Conservation (phyloP, 1,284 basidiomycete species). For the Irpex lacteus region DNA sequence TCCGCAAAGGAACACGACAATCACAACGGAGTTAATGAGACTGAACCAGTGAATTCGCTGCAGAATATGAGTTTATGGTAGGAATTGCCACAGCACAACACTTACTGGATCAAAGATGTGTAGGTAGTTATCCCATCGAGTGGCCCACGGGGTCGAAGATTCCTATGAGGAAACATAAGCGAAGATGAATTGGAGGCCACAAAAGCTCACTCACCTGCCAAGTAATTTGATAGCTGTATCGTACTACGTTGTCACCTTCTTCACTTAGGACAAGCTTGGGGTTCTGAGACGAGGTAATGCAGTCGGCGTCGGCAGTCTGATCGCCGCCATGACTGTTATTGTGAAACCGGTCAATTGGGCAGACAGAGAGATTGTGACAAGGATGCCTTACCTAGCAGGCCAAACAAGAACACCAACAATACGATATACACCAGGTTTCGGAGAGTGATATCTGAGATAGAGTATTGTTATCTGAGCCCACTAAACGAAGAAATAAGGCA, state of each 20-base stretch:
- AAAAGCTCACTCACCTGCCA: conserved; percentile 65
- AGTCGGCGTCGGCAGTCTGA: conserved; percentile 43
- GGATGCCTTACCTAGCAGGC: conserved; percentile 64
- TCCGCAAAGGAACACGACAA: conserved; percentile 86
- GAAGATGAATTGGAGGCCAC: neutral
- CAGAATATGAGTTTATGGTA: neutral
- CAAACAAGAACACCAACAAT: conserved; percentile 93
- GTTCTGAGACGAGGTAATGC: conserved; percentile 26
- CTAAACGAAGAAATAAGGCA: neutral
- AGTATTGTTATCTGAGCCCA: too few relatives aligned
- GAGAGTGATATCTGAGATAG: conserved; percentile 72
- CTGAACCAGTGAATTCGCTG: conserved; percentile 87
- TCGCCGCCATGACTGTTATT: conserved; percentile 53
- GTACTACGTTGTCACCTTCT: conserved; percentile 61
- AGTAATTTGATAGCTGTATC: conserved; percentile 87
- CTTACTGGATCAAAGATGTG: conserved; percentile 68
- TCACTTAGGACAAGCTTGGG: conserved; percentile 64
- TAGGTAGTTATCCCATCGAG: conserved; percentile 95
- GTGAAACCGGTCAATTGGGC: neutral
- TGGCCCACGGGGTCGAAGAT: conserved; percentile 89
- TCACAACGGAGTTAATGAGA: conserved; percentile 90
- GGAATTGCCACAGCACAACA: neutral
- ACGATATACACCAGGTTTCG: conserved; percentile 67
- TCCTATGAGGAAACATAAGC: conserved; percentile 39
- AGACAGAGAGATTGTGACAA: conserved; percentile 1